Evolutionary conservation across 176 grass and related monocot genomes (phyloP), one percentile per base, ranked within the genome.

Genomic region (Musa beccarii): DNA sequence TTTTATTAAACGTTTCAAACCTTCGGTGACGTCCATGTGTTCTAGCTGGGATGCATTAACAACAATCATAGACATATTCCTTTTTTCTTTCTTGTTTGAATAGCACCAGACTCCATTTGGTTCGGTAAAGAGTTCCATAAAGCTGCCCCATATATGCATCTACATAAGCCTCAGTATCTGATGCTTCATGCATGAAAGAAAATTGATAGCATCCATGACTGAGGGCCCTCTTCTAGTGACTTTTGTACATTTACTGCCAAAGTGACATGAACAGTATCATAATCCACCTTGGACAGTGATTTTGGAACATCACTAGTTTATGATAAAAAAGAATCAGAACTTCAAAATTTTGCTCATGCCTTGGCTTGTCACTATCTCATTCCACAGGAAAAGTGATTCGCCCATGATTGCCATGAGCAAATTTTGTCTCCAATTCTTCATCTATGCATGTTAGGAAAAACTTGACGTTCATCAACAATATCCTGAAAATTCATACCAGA

Each of bases 31-130:
- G 0, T 43, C 34, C 34, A 43, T 43, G 34, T 43, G 34, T 43
- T 43, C 34, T 43, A 43, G 34, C 4, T 43, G 4, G 34, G 34
- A 43, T 43, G 34, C 34, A 43, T 43, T 43, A 6, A 43, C 73
- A 78, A 80, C 79, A 75, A 80, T 55, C 9, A 83, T 81, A 61
- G 89, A 87, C 83, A 89, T 85, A 84, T 89, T 59, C 87, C 87
- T 89, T 89, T 92, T 59, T 92, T 96, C 82, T 92, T 96, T 54
- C 92, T 85, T 80, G 87, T 91, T 43, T 82, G 89, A 71, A 82
- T 84, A 83, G 87, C 82, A 87, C 87, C 89, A 78, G 85, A 82
- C 68, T 87, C 82, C 59, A 80, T 85, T 80, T 91, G 85, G 84
- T 91, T 83, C 8, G 82, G 71, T 63, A 81, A 80, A 76, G 89